These are phyloP conservation scores for Wickerhamia fluorescens DNA, from an alignment of 805 yeast genomes.

Conservation along the genomic window DNA sequence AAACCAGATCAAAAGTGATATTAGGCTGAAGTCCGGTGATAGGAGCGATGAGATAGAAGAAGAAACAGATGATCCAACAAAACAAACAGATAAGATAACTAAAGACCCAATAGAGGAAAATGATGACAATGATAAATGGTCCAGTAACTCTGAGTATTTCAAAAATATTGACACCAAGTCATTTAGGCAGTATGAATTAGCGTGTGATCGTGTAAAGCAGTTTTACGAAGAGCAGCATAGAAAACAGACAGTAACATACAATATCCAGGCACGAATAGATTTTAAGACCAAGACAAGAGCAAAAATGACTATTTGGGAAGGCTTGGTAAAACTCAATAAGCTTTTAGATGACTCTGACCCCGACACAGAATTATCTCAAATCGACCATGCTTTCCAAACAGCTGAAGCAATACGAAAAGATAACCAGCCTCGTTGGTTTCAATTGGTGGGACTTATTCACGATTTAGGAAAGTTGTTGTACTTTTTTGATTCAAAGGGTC, in stretches of 20 bases:
- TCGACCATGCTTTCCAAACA: slow-evolving; percentile 69
- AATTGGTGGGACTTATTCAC: slow-evolving; percentile 64
- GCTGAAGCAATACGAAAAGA: slow-evolving; percentile 69
- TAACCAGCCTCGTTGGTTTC: slow-evolving; percentile 70
- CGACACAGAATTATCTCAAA: slow-evolving; percentile 66
- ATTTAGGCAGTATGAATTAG: slow-evolving; percentile 62
- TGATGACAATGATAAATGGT: slow-evolving; percentile 13
- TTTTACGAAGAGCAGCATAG: slow-evolving; percentile 65
- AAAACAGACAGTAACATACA: slow-evolving; percentile 65
- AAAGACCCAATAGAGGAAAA: neutral
- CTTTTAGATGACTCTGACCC: slow-evolving; percentile 69
- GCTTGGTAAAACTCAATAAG: slow-evolving; percentile 52
- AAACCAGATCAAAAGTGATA: slow-evolving; percentile 10
- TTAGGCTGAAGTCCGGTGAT: slow-evolving; percentile 1
- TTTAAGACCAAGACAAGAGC: slow-evolving; percentile 64
- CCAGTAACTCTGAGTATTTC: slow-evolving; percentile 20
- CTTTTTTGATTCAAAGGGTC: slow-evolving; percentile 66
- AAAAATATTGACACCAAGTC: slow-evolving; percentile 31
- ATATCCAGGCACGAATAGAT: slow-evolving; percentile 63
- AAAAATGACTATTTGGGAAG: slow-evolving; percentile 67
- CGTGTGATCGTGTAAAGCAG: slow-evolving; percentile 58
- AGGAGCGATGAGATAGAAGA: neutral
- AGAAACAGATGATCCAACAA: neutral
- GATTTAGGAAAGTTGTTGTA: slow-evolving; percentile 65
- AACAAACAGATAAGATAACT: neutral